Evolutionary conservation across 2,329 filamentous ascomycete genomes (phyloP), one percentile per base, ranked within the genome.

Genomic region (Macrophomina tecta): DNA sequence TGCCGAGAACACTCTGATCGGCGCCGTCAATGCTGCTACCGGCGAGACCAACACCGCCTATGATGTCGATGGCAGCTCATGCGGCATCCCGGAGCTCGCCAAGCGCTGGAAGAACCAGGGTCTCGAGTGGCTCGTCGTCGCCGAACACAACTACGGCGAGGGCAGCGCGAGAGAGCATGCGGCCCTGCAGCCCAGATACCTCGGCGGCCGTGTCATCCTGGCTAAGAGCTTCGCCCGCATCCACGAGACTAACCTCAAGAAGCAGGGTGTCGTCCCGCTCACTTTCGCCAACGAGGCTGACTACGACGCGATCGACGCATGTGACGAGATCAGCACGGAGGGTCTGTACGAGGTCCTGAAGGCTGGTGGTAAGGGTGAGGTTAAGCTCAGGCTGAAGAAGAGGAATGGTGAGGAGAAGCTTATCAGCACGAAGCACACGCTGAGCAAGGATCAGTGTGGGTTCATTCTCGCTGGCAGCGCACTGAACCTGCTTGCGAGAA

Each of bases 101-200:
- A 88, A 88, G 77, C 86, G 87, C 71, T 99, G 94, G 94, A 93
- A 93, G 78, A 84, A 86, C 28, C 83, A 89, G 70, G 87, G 87
- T 8, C 87, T 88, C 72, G 87, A 91, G 69, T 99, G 95, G 95
- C 87, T 98, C 67, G 93, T 98, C 12, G 92, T 99, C 34, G 95
- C 94, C 18, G 95, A 99, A 83, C 93, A 97, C 82, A 99, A 99
- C 85, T 97, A 97, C 82, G 93, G 94, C 71, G 93, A 97, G 79
- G 93, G 93, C 18, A 93, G 90, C 62, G 93, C 93, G 2, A 87
- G 93, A 70, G 93, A 97, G 78, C 93, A 97, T 81, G 93, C 93
- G 28, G 93, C 93, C 1, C 84, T 97, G 42, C 93, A 97, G 79
- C 94, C 93, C 2, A 86, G 93, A n/a, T 97, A 94, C 81, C 89